These are phyloP conservation scores for Stachybotrys echinatus DNA, from an alignment of 2,329 filamentous ascomycete species.

Conservation along the genomic window DNA sequence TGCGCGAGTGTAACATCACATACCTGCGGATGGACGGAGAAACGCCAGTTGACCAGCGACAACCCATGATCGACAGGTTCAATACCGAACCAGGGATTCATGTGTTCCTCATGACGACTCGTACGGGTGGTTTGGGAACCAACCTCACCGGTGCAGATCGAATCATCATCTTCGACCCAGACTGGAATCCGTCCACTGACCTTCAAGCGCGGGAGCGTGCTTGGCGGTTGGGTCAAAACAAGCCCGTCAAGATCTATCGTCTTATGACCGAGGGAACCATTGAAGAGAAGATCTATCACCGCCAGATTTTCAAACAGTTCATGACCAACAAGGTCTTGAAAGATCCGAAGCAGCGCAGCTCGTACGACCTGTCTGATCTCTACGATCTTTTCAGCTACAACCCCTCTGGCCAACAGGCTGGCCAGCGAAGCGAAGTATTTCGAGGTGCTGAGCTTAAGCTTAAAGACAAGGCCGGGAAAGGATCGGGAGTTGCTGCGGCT, in stretches of 20 bases:
- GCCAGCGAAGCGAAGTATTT: slow-evolving; percentile 83
- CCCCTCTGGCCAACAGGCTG: slow-evolving; percentile 48
- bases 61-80: slow-evolving; percentile 86
- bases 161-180: slow-evolving; percentile 97
- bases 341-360: slow-evolving; percentile 88
- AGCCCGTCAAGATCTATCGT: slow-evolving; percentile 91
- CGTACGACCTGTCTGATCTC: slow-evolving; percentile 82
- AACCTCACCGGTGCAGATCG: slow-evolving; percentile 93
- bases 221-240: slow-evolving; percentile 92
- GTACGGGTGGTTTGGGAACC: slow-evolving; percentile 88
- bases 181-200: slow-evolving; percentile 98
- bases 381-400: slow-evolving; percentile 79
- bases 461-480: slow-evolving; percentile 3
- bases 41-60: slow-evolving; percentile 83
- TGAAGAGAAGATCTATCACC: slow-evolving; percentile 98
- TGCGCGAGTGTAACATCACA: slow-evolving; percentile 63
- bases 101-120: slow-evolving; percentile 90
- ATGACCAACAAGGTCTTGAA: slow-evolving; percentile 93
- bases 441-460: slow-evolving; percentile 70
- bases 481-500: slow-evolving; percentile 8
- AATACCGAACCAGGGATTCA: slow-evolving; percentile 76
- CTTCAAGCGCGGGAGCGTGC: slow-evolving; percentile 91
- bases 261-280: slow-evolving; percentile 98
- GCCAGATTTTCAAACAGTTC: slow-evolving; percentile 98
- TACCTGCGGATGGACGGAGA: slow-evolving; percentile 92